These are phyloP conservation scores for Cetraspora pellucida DNA, from an alignment of 192 early-diverging fungal species.

Conservation along the genomic window DNA sequence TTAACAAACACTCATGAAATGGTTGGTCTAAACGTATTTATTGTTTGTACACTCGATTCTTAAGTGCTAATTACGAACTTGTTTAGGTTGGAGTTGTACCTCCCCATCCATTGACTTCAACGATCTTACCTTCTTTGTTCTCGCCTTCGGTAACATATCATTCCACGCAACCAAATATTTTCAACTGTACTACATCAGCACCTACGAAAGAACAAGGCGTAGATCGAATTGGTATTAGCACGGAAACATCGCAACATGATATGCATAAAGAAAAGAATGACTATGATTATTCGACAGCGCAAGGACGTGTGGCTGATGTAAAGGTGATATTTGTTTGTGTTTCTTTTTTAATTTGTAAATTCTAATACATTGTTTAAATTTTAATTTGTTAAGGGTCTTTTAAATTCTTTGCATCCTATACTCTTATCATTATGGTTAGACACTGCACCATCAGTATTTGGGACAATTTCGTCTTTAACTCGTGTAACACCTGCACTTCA, in stretches of 20 bases:
- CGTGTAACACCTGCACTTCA: conserved; percentile 60
- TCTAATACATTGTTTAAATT: neutral
- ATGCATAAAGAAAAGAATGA: neutral
- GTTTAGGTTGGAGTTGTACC: conserved; percentile 11
- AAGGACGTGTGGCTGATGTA: conserved; percentile 35
- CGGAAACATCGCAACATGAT: neutral
- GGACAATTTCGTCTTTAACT: conserved; percentile 46
- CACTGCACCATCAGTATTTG: conserved; percentile 67
- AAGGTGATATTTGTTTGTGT: conserved; percentile 26
- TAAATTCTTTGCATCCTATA: conserved; percentile 54
- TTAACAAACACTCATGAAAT: conserved; percentile 12
- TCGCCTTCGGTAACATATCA: conserved; percentile 13
- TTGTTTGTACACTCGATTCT: no score
- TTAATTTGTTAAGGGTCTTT: neutral
- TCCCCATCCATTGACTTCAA: conserved; percentile 19
- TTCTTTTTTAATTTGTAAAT: neutral
- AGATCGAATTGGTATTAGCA: neutral
- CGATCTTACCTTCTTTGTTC: conserved; percentile 36
- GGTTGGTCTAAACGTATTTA: neutral
- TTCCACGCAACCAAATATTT: conserved; percentile 34
- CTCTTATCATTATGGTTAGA: conserved; percentile 82
- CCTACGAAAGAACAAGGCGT: conserved; percentile 17
- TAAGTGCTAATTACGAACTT: neutral
- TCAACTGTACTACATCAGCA: conserved; percentile 35
- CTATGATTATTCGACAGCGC: conserved; percentile 24